phyloP scores from a whole-genome alignment of 169 alveolate species.

The Plasmodium billcollinsi region DNA sequence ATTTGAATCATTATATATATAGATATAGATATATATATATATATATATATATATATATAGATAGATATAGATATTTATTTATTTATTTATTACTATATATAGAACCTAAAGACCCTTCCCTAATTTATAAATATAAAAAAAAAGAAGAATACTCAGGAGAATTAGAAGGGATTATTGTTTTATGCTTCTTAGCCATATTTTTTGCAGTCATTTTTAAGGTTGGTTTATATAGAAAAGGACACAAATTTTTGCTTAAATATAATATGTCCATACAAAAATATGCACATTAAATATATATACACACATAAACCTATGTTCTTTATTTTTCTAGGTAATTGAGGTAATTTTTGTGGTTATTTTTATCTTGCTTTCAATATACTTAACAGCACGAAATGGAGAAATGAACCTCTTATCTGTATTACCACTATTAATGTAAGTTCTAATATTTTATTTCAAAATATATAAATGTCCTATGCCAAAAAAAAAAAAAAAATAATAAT shows the following conservation, averaged over 20 bases:
- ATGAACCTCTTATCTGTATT: slow-evolving; percentile 27
- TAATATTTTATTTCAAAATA: neutral
- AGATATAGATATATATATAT: neutral
- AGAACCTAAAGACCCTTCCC: slow-evolving; percentile 69
- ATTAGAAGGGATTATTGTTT: slow-evolving; percentile 46
- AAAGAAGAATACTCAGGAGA: slow-evolving; percentile 60
- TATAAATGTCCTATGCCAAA: neutral
- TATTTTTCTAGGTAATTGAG: slow-evolving; percentile 32
- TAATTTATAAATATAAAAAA: slow-evolving; percentile 28
- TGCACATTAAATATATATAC: neutral
- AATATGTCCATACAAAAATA: neutral
- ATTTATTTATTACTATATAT: slow-evolving; percentile 2
- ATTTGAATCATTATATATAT: neutral
- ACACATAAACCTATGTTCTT: neutral
- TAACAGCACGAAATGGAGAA: slow-evolving; percentile 65
- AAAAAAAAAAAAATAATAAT: neutral
- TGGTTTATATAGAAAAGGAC: too few relatives aligned
- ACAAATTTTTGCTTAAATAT: too few relatives aligned
- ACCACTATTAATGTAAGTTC: slow-evolving; percentile 44
- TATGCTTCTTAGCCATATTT: slow-evolving; percentile 60
- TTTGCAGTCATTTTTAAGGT: slow-evolving; percentile 61
- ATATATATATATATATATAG: neutral
- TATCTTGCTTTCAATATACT: slow-evolving; percentile 31
- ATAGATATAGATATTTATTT: neutral
- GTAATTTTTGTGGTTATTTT: slow-evolving; percentile 35